These are phyloP conservation scores for Chondrostereum purpureum DNA, from an alignment of 1,284 basidiomycete genomes.

Conservation along the genomic window DNA sequence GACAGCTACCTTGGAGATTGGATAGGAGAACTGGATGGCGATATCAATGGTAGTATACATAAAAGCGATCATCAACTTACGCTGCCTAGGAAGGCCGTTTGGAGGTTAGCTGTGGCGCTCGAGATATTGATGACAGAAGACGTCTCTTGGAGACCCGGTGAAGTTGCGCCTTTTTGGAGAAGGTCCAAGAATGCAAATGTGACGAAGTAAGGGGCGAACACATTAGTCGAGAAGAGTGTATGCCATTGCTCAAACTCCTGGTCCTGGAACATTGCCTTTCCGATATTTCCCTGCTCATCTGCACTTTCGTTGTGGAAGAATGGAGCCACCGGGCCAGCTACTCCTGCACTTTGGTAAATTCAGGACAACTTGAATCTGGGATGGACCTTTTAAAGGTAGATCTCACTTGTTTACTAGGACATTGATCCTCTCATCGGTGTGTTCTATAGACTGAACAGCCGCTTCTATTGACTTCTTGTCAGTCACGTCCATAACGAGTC, in stretches of 20 bases:
- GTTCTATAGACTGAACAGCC: conserved; percentile 46
- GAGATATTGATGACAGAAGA: conserved; percentile 71
- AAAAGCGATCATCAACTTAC: conserved; percentile 52
- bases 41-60: background rate
- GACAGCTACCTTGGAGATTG: conserved; percentile 71
- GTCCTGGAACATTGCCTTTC: conserved; percentile 58
- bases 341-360: conserved; percentile 54
- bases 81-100: too few relatives aligned
- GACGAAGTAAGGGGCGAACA: conserved; percentile 67
- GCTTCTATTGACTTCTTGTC: conserved; percentile 58
- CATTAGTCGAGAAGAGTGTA: conserved; percentile 56
- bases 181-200: conserved; percentile 72
- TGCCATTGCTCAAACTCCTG: conserved; percentile 66
- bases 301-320: conserved; percentile 53
- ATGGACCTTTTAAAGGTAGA: conserved; percentile 1
- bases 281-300: conserved; percentile 53
- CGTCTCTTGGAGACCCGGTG: conserved; percentile 47
- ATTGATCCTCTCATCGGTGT: conserved; percentile 65
- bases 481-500: conserved; percentile 65
- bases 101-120: too few relatives aligned
- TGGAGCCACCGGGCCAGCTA: conserved; percentile 52
- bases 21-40: conserved; percentile 66
- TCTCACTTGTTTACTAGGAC: conserved; percentile 76
- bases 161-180: conserved; percentile 62
- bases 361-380: too few relatives aligned